Base-by-base conservation (phyloP, 768 basidiomycete species). In the Pisolithus marmoratus region DNA sequence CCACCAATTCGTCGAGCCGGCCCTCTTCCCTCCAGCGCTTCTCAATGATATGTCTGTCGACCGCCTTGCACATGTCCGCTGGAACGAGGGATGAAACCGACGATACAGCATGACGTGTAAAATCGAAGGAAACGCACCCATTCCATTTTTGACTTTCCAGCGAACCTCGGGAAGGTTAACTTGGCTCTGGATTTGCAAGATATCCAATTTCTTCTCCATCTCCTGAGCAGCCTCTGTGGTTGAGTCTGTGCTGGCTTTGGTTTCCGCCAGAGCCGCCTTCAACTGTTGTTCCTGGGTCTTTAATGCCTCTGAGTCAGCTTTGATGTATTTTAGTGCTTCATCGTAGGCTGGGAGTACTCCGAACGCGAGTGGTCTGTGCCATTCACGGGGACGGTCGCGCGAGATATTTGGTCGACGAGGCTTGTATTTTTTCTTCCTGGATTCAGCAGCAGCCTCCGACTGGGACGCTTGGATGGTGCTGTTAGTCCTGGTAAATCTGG, bases 11-110 rank as follows among this genome's bases (percentile, higher is more conserved):
- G 63, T 96, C 94, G 34, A 97, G 73, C 26, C 78, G 77, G 2
- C 93, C 94, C 41, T 90, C 82, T 48, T 84, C 84, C 51, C 90
- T 76, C 95, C 93, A 98, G 59, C 78, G 76, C 59, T 87, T 81
- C 67, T 95, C 91, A 4, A 85, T 69, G 27, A 98, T 72, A 63
- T 90, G 82, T n/a, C 92, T 78, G 62, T 90, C 85, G 1, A 83
- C 79, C 1, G 80, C 74, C 52, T 78, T 79, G n/a, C 69, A 72
- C 81, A 87, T 78, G 65, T 90, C 81, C 59, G 75, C 87, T 88
- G 51, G 5, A 20, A 53, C 27, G 38, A 41, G 38, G n/a, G 19
- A 4, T 36, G 1, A 23, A 31, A 47, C 6, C 5, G 12, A 4
- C 19, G 4, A 47, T 19, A 37, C 6, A 12, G 11, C 31, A 34